phyloP scores from a whole-genome alignment of 2,329 filamentous ascomycete genomes.

The Bipolaris zeicola region DNA sequence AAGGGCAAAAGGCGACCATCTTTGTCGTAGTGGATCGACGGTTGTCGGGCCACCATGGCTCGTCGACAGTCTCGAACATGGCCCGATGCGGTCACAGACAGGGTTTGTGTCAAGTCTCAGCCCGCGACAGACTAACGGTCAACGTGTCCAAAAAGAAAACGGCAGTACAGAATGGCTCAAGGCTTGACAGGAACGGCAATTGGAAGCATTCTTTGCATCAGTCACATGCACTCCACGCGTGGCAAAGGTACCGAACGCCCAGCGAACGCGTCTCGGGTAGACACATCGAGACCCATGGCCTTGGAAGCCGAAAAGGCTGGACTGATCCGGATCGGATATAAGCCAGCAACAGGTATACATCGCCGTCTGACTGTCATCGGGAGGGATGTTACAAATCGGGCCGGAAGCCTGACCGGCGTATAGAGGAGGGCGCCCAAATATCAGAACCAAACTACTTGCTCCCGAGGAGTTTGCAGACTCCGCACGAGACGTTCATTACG shows the following conservation, averaged over 20 bases:
- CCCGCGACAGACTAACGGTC: not conserved
- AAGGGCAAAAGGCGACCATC: not conserved
- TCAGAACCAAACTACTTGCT: not conserved
- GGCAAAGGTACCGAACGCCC: not conserved
- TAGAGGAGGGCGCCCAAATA: not conserved
- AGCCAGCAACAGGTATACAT: slow-evolving; percentile 17
- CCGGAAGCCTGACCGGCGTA: slow-evolving; percentile 15
- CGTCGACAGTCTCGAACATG: not conserved
- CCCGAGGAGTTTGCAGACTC: not conserved
- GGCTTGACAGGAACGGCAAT: not conserved
- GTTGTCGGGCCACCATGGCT: not conserved
- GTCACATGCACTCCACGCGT: not conserved
- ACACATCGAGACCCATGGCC: not conserved
- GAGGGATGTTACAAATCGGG: slow-evolving; percentile 10
- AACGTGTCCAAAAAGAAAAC: not conserved
- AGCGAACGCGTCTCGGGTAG: not conserved
- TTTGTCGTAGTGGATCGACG: not conserved
- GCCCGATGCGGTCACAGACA: not conserved
- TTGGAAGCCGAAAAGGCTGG: slow-evolving; percentile 1
- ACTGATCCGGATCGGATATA: slow-evolving; percentile 12
- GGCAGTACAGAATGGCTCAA: not conserved
- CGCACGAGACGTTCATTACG: not conserved
- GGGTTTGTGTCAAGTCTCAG: not conserved
- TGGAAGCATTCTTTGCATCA: not conserved
- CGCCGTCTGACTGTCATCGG: slow-evolving; percentile 17